A percentile compares a stretch with the other conserved stretches of the same genome.
Conservation (phyloP, 441 rosid genomes). For the Bocquillonia castaneifolia region DNA sequence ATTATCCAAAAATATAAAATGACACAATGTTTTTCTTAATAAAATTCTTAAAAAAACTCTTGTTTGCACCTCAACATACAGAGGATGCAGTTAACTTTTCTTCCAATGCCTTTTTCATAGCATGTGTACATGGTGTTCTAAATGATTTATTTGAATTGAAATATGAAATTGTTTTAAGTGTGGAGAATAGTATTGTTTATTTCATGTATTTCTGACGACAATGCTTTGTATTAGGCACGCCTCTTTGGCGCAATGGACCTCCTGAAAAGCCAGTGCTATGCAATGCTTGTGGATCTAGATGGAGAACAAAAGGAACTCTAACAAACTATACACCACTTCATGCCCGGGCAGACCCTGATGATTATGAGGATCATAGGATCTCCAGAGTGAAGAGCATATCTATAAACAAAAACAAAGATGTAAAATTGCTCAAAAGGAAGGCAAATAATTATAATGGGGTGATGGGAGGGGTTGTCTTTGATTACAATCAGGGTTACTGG, state of each 20-base stretch:
- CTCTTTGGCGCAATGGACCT: conserved; percentile 99
- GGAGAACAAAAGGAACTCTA: conserved; percentile 96
- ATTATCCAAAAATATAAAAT: not conserved
- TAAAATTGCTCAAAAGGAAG: conserved; percentile 67
- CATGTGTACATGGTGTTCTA: conserved; percentile 3
- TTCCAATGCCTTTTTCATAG: not conserved
- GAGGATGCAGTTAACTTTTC: too few species aligned
- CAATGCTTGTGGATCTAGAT: conserved; percentile 98
- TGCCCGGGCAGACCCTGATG: conserved; percentile 71
- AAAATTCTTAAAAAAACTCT: not conserved
- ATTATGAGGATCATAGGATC: conserved; percentile 54
- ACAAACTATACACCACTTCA: conserved; percentile 92
- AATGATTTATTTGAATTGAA: not conserved
- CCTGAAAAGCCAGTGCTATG: conserved; percentile 97
- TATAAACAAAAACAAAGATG: conserved; percentile 63
- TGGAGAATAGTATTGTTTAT: not conserved
- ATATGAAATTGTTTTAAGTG: not conserved
- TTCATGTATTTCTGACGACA: conserved; percentile 10
- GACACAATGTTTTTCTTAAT: not conserved
- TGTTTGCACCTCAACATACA: not conserved
- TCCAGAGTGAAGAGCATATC: conserved; percentile 60
- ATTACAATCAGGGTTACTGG: conserved; percentile 46
- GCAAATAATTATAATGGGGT: conserved; percentile 40
- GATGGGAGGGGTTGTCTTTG: conserved; percentile 36
- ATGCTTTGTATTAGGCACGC: conserved; percentile 51